phyloP scores from a whole-genome alignment of 768 basidiomycete species.

The Amanita polypyramis region DNA sequence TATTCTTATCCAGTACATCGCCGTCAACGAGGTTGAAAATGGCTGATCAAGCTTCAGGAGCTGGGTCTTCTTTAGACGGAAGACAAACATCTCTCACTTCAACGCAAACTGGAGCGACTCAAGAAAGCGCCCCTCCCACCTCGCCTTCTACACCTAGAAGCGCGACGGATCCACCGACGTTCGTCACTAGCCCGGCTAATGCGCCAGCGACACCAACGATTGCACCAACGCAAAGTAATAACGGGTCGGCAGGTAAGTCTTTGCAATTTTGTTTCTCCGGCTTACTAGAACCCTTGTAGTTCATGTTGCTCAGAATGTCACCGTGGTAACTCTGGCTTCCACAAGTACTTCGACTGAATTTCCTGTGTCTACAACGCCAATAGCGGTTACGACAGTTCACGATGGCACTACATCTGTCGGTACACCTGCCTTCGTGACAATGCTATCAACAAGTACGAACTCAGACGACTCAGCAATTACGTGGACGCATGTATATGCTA shows the following conservation, averaged over 20 bases:
- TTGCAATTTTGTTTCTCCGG: not conserved
- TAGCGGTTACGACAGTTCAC: constrained; percentile 30
- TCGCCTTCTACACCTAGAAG: not conserved
- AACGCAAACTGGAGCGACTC: not conserved
- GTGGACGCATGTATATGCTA: constrained; percentile 42
- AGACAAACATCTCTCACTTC: not conserved
- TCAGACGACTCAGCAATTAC: constrained; percentile 35
- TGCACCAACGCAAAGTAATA: not conserved
- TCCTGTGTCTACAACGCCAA: constrained; percentile 32
- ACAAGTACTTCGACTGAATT: constrained; percentile 32
- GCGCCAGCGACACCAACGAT: not conserved
- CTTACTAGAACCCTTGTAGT: constrained; percentile 7
- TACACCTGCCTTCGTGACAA: constrained; percentile 36
- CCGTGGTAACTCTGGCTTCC: constrained; percentile 16
- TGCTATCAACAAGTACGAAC: constrained; percentile 33
- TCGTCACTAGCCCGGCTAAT: not conserved
- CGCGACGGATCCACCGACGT: not conserved
- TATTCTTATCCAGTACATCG: not conserved
- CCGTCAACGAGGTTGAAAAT: not conserved
- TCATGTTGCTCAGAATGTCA: constrained; percentile 11
- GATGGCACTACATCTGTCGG: constrained; percentile 13
- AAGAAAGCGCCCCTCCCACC: not conserved
- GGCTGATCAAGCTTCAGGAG: not conserved
- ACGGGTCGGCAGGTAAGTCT: not conserved
- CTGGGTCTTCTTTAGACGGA: no score